phyloP scores from a whole-genome alignment of 768 basidiomycete genomes.

The Psilocybe cyanescens region DNA sequence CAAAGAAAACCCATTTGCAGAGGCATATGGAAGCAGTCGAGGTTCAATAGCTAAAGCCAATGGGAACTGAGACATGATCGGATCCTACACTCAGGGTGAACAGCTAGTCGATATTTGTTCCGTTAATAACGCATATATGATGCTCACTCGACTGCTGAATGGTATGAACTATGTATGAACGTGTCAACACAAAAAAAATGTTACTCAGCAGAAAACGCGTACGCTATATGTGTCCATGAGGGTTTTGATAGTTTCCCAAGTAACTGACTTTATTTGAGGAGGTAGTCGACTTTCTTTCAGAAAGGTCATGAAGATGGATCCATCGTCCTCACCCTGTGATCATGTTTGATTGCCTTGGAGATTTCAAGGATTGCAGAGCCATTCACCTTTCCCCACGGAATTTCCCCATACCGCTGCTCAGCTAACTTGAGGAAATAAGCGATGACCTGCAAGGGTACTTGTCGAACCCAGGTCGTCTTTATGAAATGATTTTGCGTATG shows the following conservation, averaged over 20 bases:
- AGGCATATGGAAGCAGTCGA: constrained; percentile 70
- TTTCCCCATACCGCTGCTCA: constrained; percentile 61
- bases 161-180: constrained; percentile 66
- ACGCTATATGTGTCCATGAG: constrained; percentile 76
- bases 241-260: constrained; percentile 67
- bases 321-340: constrained; percentile 71
- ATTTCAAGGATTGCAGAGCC: constrained; percentile 2
- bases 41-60: constrained; percentile 80
- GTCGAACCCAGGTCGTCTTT: constrained; percentile 76
- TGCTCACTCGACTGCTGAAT: constrained; percentile 66
- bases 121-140: constrained; percentile 16
- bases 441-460: constrained; percentile 62
- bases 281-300: constrained; percentile 72
- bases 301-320: constrained; percentile 63
- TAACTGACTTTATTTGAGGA: constrained; percentile 57
- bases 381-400: constrained; percentile 62
- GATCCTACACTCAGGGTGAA: constrained; percentile 52
- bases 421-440: constrained; percentile 65
- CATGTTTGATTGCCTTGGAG: constrained; percentile 9
- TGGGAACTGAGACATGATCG: constrained; percentile 78
- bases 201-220: constrained; percentile 25
- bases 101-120: constrained; percentile 6
- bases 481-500: constrained; percentile 73
- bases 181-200: constrained; percentile 20
- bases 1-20: constrained; percentile 77